phyloP scores from a whole-genome alignment of 495 filamentous ascomycete genomes.

The Neurospora sp. region DNA sequence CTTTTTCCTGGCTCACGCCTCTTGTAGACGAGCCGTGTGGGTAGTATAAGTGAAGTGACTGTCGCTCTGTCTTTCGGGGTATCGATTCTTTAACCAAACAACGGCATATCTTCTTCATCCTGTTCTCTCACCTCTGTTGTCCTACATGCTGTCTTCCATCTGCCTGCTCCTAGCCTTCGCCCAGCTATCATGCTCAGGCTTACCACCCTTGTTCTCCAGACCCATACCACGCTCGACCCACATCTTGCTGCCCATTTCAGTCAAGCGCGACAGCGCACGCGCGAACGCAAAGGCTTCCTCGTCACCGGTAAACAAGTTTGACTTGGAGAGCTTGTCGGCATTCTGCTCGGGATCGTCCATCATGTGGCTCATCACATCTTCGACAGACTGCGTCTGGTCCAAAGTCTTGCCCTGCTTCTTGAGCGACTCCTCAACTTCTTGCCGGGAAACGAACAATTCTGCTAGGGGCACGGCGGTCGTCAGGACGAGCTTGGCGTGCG shows the following conservation, averaged over 20 bases:
- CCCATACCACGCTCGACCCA: slow-evolving; percentile 89
- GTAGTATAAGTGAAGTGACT: neutral
- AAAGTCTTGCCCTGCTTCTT: slow-evolving; percentile 26
- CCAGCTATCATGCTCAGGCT: slow-evolving; percentile 54
- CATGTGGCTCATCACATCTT: slow-evolving; percentile 75
- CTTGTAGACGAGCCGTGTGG: neutral
- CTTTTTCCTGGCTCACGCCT: neutral
- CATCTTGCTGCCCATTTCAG: slow-evolving; percentile 86
- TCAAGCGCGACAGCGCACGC: slow-evolving; percentile 70
- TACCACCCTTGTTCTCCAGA: slow-evolving; percentile 45
- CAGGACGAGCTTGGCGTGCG: slow-evolving; percentile 83
- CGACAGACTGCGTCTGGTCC: slow-evolving; percentile 47
- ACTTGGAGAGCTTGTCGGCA: slow-evolving; percentile 75
- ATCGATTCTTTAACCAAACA: neutral
- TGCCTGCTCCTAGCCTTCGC: slow-evolving; percentile 54
- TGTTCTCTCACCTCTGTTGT: no score
- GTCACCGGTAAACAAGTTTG: slow-evolving; percentile 82
- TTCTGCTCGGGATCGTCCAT: slow-evolving; percentile 92
- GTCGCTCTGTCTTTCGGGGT: slow-evolving; percentile 1
- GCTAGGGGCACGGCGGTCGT: slow-evolving; percentile 76
- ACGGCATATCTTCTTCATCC: neutral
- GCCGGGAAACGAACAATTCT: slow-evolving; percentile 78
- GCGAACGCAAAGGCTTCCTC: slow-evolving; percentile 97
- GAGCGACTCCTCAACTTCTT: slow-evolving; percentile 55
- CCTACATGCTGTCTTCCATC: slow-evolving; percentile 66